Conservation (phyloP, 2,329 filamentous ascomycete species). For the Fusarium oligoseptatum region DNA sequence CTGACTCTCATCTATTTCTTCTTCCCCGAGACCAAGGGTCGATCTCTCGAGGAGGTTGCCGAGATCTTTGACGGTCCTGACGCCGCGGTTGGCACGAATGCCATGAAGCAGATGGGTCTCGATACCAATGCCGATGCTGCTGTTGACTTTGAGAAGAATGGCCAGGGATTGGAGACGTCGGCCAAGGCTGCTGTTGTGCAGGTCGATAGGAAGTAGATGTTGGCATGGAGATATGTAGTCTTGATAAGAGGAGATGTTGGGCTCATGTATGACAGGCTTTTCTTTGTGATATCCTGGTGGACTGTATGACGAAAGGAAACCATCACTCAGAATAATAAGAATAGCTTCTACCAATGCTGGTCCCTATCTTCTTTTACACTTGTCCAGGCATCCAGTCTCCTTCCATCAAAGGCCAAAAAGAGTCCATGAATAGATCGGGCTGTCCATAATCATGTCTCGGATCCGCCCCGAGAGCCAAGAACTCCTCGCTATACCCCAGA, state of each 20-base stretch:
- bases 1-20: slow-evolving; percentile 47
- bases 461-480: slow-evolving; percentile 1
- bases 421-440: slow-evolving; percentile 32
- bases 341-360: neutral
- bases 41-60: slow-evolving; percentile 41
- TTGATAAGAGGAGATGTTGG: neutral
- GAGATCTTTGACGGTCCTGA: slow-evolving; percentile 44
- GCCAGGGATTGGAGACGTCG: neutral
- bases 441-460: slow-evolving; percentile 1
- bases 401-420: slow-evolving; percentile 19
- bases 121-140: slow-evolving; percentile 16
- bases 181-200: slow-evolving; percentile 1
- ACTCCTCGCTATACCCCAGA: neutral
- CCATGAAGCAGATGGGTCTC: slow-evolving; percentile 36
- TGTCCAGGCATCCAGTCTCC: slow-evolving; percentile 7
- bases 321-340: neutral
- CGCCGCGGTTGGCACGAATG: slow-evolving; percentile 32
- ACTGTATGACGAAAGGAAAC: neutral
- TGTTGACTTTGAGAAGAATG: slow-evolving; percentile 3
- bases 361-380: neutral
- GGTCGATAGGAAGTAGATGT: neutral
- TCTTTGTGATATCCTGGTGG: neutral
- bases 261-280: neutral
- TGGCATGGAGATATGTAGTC: neutral
- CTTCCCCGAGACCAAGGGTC: slow-evolving; percentile 43